Percentiles rank a stretch among this genome's conserved stretches.
These are phyloP conservation scores for Aspergillus caelatus DNA, from an alignment of 2,329 filamentous ascomycete species.

Conservation along the genomic window DNA sequence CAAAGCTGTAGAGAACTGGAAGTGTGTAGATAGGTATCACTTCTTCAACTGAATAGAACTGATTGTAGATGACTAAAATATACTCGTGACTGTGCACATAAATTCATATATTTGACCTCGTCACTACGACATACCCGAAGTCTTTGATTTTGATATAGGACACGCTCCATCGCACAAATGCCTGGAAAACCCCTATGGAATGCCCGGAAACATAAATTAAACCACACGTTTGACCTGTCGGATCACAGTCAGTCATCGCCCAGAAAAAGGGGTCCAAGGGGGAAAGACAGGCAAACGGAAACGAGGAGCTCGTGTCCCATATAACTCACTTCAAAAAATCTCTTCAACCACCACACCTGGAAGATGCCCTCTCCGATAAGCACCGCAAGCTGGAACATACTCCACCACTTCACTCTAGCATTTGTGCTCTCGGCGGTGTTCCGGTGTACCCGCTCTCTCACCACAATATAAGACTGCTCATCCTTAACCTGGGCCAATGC, in stretches of 20 bases:
- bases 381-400: conserved; percentile 89
- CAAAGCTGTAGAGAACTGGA: background rate
- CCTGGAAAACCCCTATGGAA: conserved; percentile 8
- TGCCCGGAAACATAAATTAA: conserved; percentile 31
- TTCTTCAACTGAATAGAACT: background rate
- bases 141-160: background rate
- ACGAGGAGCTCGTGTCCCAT: background rate
- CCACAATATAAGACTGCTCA: conserved; percentile 94
- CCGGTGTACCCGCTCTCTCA: conserved; percentile 92
- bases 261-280: background rate
- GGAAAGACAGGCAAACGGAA: background rate
- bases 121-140: conserved; percentile 1
- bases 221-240: conserved; percentile 52
- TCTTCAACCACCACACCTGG: conserved; percentile 99
- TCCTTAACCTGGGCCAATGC: conserved; percentile 91
- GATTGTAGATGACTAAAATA: background rate
- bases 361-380: conserved; percentile 91
- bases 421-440: conserved; percentile 99
- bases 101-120: conserved; percentile 11
- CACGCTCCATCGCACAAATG: conserved; percentile 4
- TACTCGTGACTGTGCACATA: conserved; percentile 7
- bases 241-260: background rate
- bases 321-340: conserved; percentile 82
- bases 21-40: background rate
- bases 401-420: conserved; percentile 98